Evolutionary conservation across 768 basidiomycete genomes (phyloP), one percentile per base, ranked within the genome.

Genomic region (Boletus rubroflammeus): DNA sequence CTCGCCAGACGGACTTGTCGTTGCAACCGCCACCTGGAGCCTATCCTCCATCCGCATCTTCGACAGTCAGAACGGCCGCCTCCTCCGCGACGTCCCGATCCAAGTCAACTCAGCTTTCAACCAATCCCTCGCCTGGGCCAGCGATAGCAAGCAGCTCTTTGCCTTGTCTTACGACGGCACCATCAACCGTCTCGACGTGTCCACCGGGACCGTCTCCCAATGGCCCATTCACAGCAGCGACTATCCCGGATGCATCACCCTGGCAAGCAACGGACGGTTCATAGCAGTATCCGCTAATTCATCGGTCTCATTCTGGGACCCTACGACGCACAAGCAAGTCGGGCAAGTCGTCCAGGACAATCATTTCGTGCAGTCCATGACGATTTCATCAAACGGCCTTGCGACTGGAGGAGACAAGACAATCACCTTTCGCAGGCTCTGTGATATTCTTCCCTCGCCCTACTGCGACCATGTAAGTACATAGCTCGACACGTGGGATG

Each of bases 221-320:
- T 51, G 50, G 50, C n/a, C 8, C 6, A 19, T 51, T 3, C 32
- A 47, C 23, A n/a, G 17, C 17, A 26, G 2, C 13, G 1, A 25
- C 13, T 1, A 5, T n/a, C 7, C 23, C 17, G 10, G 0, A 0
- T 32, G 29, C 29, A 43, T 50, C 3, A 3, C 23, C 17, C 17
- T 44, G 6, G 50, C 31, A 8, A 13, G 21, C 9, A n/a, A 50
- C 3, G 21, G 15, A 14, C 29, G 4, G 25, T 60, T 25, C 13
- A 47, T 60, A 21, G 54, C 50, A 11, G 54, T 47, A 6, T 51
- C 54, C n/a, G 54, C 39, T 1, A 26, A 38, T 17, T 52, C 58
- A 2, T 56, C 53, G 1, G 39, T 60, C 10, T 56, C 54, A 2
- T 52, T 60, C 39, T 60, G 59, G 59, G 53, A 60, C 26, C 31